Evolutionary conservation across 2,329 filamentous ascomycete species (phyloP), one percentile per base, ranked within the genome.

Genomic region (Ampelomyces quisqualis): DNA sequence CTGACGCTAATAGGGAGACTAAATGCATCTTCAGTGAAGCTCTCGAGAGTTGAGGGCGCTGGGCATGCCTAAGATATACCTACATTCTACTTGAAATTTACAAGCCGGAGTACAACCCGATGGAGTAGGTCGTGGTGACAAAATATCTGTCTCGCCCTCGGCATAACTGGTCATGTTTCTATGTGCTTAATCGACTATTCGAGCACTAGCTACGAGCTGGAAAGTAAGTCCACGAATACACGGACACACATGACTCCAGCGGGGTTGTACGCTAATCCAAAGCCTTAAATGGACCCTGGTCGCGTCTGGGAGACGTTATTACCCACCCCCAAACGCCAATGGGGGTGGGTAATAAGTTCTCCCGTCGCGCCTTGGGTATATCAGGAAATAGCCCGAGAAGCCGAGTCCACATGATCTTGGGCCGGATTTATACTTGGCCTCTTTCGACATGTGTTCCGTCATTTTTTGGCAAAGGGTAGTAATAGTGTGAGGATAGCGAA

Each of bases 11-110:
- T 3, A 49, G 19, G 15, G 17, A 28, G 23, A 29, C 22, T 10
- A 36, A 35, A 35, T 40, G 33, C 51, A 53, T 53, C 20, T n/a
- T 43, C 17, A 22, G 29, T 34, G 23, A 28, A 19, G 5, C 17
- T 27, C 11, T 24, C 19, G 26, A 24, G 7, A 17, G 10, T 30
- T 11, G 11, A 38, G 10, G 11, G 11, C n/a, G n/a, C n/a, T n/a
- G n/a, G n/a, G n/a, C n/a, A n/a, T n/a, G n/a, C n/a, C n/a, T n/a
- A n/a, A n/a, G n/a, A n/a, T n/a, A n/a, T n/a, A 33, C 22, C n/a
- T 34, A 32, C 37, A 21, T 20, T 19, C 14, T 28, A 11, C 14
- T 17, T 19, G 21, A 22, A 9, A 34, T 33, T 27, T 34, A 28
- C 24, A 40, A 21, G 18, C 7, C 8, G 9, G 7, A 22, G 10